Evolutionary conservation across 208 protist genomes (phyloP), one percentile per base, ranked within the genome.

Genomic region (Leishmania mexicana): DNA sequence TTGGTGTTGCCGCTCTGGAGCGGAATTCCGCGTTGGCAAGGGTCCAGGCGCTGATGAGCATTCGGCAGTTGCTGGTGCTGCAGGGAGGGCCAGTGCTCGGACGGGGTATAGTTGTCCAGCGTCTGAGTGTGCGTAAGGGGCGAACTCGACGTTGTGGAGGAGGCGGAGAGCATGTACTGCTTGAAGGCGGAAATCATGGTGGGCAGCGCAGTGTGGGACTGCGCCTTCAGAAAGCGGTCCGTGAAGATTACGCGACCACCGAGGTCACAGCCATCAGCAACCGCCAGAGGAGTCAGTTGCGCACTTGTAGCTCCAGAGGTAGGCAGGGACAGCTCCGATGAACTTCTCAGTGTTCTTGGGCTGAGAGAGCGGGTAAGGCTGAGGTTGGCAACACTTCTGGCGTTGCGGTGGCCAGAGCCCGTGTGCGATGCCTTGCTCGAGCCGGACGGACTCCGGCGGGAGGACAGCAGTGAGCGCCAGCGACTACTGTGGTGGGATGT

Each of bases 231-330:
- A 24, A 84, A 53, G 1, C 81, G 81, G 62, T 84, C 81, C 31
- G 81, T 84, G 38, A 84, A 72, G 24, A 84, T 65, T 13, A 84
- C 75, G 11, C 81, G 65, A 5, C 81, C 81, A 8, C 15, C 67
- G 3, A 84, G n/a, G 0, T 67, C 67, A 47, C 53, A 73, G 17
- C 38, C 42, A 1, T 64, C 64, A 6, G 21, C 15, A 1, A 2
- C 11, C 1, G 28, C 62, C 31, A 64, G 80, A 13, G 58, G 53
- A 11, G 45, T 68, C 53, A 24, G 7, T 1, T 28, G 47, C 10
- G 38, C 51, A 42, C 53, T 57, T 6, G 57, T 42, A 38, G 72
- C 47, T 2, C 45, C 60, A 35, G 45, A 62, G 42, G 19, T 38
- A 3, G 31, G 65, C n/a, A 31, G 31, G n/a, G 62, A 31, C 13